Percentiles rank a stretch among this genome's conserved stretches.
phyloP scores from a whole-genome alignment of 2,329 filamentous ascomycete species.

The Alternaria tenuissima region DNA sequence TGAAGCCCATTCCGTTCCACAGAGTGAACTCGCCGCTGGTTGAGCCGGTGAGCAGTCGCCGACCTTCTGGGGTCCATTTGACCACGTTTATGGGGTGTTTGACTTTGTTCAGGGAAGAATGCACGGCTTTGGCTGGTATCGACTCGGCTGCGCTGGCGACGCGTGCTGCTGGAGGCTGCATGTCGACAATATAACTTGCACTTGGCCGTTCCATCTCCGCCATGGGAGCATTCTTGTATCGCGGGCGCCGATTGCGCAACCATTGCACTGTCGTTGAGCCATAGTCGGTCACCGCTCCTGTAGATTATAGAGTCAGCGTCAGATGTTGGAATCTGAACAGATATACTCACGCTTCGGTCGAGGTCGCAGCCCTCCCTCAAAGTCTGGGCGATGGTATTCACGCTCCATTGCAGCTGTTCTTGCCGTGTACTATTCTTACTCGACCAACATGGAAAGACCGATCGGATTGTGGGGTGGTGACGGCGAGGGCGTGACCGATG shows the following conservation, averaged over 20 bases:
- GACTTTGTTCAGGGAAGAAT: constrained; percentile 98
- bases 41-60: constrained; percentile 88
- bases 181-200: constrained; percentile 88
- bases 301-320: constrained; percentile 5
- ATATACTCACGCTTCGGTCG: constrained; percentile 47
- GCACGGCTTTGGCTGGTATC: constrained; percentile 92
- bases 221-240: constrained; percentile 74
- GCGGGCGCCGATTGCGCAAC: constrained; percentile 82
- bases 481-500: not conserved
- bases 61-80: constrained; percentile 95
- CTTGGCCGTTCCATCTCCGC: constrained; percentile 86
- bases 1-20: constrained; percentile 99
- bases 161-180: constrained; percentile 84
- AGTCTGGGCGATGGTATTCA: constrained; percentile 47
- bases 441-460: constrained; percentile 12
- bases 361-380: constrained; percentile 44
- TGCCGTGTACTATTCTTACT: constrained; percentile 8
- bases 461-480: not conserved
- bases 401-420: constrained; percentile 43
- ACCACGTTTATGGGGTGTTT: constrained; percentile 98
- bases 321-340: not conserved
- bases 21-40: constrained; percentile 98
- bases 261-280: constrained; percentile 88
- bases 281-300: constrained; percentile 93
- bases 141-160: constrained; percentile 80